A percentile compares a stretch with the other conserved stretches of the same genome.
Conservation (phyloP, 495 filamentous ascomycete species). For the Xylaria bambusicola region DNA sequence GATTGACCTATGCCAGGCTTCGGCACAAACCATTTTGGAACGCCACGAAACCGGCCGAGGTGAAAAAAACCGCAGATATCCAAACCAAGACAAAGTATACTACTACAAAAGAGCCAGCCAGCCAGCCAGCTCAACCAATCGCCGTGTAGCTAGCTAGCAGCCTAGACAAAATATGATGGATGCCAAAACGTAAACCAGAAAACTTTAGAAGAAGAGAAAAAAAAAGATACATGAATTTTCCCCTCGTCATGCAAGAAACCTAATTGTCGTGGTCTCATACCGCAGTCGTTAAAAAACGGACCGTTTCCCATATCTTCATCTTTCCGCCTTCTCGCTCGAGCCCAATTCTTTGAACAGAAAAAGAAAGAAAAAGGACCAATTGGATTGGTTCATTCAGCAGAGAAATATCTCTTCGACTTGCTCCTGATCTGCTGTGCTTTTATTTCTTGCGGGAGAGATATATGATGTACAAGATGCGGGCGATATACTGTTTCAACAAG, state of each 20-base stretch:
- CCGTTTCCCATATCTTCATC: background rate
- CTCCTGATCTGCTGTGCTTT: constrained; percentile 70
- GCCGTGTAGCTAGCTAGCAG: too few species aligned
- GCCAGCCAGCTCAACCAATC: too few species aligned
- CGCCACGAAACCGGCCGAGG: background rate
- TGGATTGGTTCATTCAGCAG: constrained; percentile 65
- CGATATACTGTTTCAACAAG: constrained; percentile 90
- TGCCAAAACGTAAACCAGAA: too few species aligned
- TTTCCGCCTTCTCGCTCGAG: background rate
- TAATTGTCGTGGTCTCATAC: constrained; percentile 7
- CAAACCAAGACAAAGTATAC: too few species aligned
- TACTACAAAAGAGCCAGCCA: too few species aligned
- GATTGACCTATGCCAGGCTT: too few species aligned
- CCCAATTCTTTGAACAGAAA: background rate
- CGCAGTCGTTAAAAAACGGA: background rate
- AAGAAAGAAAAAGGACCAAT: too few species aligned
- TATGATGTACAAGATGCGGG: constrained; percentile 92
- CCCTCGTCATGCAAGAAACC: constrained; percentile 7
- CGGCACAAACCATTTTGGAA: too few species aligned
- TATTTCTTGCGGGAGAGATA: constrained; percentile 71
- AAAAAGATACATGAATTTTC: constrained; percentile 7
- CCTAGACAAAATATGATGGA: too few species aligned
- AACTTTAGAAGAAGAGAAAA: background rate
- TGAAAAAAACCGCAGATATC: constrained; percentile 2
- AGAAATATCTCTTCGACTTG: constrained; percentile 80